Evolutionary conservation across 1,284 basidiomycete genomes (phyloP).

Genomic region (Leccinum huronense): DNA sequence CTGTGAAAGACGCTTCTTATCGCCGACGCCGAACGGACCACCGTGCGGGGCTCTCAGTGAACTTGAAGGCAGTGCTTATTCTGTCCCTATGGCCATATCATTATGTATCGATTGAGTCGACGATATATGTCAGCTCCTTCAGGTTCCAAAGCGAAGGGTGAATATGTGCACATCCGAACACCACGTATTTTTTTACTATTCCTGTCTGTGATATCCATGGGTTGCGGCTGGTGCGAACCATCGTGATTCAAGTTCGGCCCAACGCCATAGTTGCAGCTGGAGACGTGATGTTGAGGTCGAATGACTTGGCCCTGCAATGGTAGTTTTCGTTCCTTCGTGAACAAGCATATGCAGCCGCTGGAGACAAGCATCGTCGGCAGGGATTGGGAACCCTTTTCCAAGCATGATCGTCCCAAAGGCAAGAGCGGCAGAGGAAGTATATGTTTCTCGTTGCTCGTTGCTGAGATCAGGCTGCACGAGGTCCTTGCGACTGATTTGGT

Average conservation of each 20-base stretch:
- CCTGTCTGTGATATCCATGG: too few species aligned
- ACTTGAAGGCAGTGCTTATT: not conserved
- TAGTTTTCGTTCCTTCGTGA: constrained; percentile 59
- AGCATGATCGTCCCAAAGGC: constrained; percentile 97
- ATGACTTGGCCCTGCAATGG: constrained; percentile 43
- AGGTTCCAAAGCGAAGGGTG: not conserved
- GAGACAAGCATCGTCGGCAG: constrained; percentile 72
- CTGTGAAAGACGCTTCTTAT: not conserved
- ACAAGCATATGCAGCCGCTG: constrained; percentile 37
- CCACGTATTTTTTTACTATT: too few species aligned
- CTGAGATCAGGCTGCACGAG: constrained; percentile 78
- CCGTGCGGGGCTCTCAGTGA: not conserved
- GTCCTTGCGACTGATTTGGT: constrained; percentile 78
- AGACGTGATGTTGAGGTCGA: constrained; percentile 85
- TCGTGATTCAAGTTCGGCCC: constrained; percentile 38
- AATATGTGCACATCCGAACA: too few species aligned
- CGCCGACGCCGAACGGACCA: not conserved
- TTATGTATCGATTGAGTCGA: too few species aligned
- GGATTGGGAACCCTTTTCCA: constrained; percentile 75
- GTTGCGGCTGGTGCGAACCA: too few species aligned
- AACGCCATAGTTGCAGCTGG: constrained; percentile 91
- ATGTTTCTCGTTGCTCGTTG: constrained; percentile 86
- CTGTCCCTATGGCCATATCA: not conserved
- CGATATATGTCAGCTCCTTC: not conserved
- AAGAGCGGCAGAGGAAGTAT: constrained; percentile 85